phyloP scores from a whole-genome alignment of 2,329 filamentous ascomycete genomes.

The Tolypocladium paradoxum region DNA sequence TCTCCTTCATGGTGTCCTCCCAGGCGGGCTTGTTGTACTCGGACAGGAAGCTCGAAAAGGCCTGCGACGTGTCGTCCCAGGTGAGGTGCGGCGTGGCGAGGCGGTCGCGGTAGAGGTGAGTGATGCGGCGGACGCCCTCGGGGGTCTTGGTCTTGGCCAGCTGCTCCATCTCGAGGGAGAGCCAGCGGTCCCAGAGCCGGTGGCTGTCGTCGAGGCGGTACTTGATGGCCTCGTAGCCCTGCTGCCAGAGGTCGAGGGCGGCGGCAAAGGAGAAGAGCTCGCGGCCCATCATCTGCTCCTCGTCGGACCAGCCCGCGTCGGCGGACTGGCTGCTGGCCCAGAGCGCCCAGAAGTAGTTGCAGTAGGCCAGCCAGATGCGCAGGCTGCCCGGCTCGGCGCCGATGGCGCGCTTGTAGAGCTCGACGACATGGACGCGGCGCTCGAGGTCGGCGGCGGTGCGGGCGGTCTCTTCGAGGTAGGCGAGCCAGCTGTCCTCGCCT shows the following conservation, averaged over 20 bases:
- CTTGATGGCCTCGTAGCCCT: constrained; percentile 60
- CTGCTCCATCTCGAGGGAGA: constrained; percentile 60
- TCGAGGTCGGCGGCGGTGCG: constrained; percentile 51
- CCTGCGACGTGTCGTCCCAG: constrained; percentile 65
- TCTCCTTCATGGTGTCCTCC: constrained; percentile 61
- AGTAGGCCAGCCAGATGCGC: constrained; percentile 66
- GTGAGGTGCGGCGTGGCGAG: constrained; percentile 61
- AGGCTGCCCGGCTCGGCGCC: constrained; percentile 62
- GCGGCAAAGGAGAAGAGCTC: constrained; percentile 61
- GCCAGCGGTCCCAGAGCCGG: constrained; percentile 68
- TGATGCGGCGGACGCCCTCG: constrained; percentile 52
- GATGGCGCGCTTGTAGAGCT: constrained; percentile 61
- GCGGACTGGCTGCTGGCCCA: constrained; percentile 53
- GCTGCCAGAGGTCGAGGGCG: constrained; percentile 58
- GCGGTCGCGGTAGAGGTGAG: constrained; percentile 58
- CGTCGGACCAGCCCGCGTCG: constrained; percentile 45
- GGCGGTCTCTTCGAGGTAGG: constrained; percentile 64
- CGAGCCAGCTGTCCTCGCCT: constrained; percentile 68
- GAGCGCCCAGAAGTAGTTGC: constrained; percentile 65
- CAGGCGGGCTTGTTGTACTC: constrained; percentile 60
- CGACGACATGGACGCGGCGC: constrained; percentile 57
- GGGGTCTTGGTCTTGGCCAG: constrained; percentile 44
- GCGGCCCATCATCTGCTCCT: constrained; percentile 57
- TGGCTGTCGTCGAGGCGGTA: constrained; percentile 70
- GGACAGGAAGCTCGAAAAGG: constrained; percentile 64